These are phyloP conservation scores for Phytophthora pini DNA, from an alignment of 352 stramenopile genomes.

Conservation along the genomic window DNA sequence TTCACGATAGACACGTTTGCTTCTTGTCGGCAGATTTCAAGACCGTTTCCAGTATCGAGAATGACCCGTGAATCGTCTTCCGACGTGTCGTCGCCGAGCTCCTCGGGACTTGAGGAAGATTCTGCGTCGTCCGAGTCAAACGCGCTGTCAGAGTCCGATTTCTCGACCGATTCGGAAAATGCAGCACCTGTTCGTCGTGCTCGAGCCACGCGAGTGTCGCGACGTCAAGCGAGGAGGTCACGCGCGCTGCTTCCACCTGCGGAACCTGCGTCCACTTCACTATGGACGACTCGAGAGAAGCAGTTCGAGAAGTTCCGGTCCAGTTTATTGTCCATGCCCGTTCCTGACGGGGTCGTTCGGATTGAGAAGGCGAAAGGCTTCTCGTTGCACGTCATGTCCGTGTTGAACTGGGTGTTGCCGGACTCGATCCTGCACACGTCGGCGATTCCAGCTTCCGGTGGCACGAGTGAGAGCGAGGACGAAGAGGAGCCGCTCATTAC, in stretches of 20 bases:
- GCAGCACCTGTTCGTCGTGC: conserved; percentile 10
- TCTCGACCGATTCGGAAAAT: conserved; percentile 26
- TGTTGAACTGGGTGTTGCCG: conserved; percentile 72
- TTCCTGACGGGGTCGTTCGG: conserved; percentile 57
- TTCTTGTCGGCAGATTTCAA: conserved; percentile 11
- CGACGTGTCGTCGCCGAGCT: conserved; percentile 24
- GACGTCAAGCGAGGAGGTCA: conserved; percentile 25
- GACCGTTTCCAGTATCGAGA: not conserved
- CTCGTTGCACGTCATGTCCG: conserved; percentile 70
- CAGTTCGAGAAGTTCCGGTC: conserved; percentile 84
- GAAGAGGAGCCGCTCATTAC: conserved; percentile 63
- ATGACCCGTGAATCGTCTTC: conserved; percentile 13
- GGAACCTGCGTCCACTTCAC: conserved; percentile 36
- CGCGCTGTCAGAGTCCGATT: conserved; percentile 9
- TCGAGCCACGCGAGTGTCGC: conserved; percentile 21
- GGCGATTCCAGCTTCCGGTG: conserved; percentile 25
- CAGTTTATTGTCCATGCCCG: conserved; percentile 63
- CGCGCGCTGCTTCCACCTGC: conserved; percentile 22
- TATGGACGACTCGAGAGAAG: conserved; percentile 67
- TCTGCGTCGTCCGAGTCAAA: conserved; percentile 25
- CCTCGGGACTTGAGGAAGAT: conserved; percentile 15
- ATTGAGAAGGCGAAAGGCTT: conserved; percentile 70
- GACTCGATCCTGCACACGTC: conserved; percentile 52
- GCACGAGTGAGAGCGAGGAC: conserved; percentile 37
- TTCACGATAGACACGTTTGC: conserved; percentile 23